Evolutionary conservation across 2,329 filamentous ascomycete genomes (phyloP).

Genomic region (Exserohilum rostratum): DNA sequence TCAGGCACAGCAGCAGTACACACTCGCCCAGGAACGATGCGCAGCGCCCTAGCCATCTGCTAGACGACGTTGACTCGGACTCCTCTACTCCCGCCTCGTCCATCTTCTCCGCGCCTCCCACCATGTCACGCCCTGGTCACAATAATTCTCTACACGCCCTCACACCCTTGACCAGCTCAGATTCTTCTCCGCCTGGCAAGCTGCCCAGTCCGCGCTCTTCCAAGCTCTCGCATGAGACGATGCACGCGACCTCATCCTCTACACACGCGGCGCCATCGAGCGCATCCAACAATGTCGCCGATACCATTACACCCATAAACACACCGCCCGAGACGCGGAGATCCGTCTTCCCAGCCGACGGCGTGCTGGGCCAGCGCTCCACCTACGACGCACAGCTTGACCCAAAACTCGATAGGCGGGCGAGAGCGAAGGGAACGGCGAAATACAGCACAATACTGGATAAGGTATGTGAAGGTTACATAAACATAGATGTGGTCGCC

Average conservation of each 20-base stretch:
- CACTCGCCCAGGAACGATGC: constrained; percentile 39
- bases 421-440: constrained; percentile 51
- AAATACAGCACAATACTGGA: constrained; percentile 60
- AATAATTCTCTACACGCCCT: constrained; percentile 60
- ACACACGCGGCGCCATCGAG: constrained; percentile 41
- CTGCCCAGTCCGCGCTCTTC: constrained; percentile 59
- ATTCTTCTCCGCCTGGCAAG: constrained; percentile 67
- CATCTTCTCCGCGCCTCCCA: constrained; percentile 65
- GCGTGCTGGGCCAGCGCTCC: constrained; percentile 63
- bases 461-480: constrained; percentile 50
- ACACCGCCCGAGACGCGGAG: constrained; percentile 52
- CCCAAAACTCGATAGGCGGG: constrained; percentile 61
- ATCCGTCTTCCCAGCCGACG: constrained; percentile 59
- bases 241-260: constrained; percentile 40
- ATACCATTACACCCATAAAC: constrained; percentile 53
- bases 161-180: constrained; percentile 70
- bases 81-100: constrained; percentile 73
- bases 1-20: constrained; percentile 25
- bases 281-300: constrained; percentile 52
- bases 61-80: constrained; percentile 73
- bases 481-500: constrained; percentile 45
- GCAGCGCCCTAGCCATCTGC: constrained; percentile 62
- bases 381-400: constrained; percentile 69
- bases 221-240: constrained; percentile 48
- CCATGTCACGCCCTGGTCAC: constrained; percentile 63